phyloP scores from a whole-genome alignment of 257 asterid species.

The Penstemon eatonii region DNA sequence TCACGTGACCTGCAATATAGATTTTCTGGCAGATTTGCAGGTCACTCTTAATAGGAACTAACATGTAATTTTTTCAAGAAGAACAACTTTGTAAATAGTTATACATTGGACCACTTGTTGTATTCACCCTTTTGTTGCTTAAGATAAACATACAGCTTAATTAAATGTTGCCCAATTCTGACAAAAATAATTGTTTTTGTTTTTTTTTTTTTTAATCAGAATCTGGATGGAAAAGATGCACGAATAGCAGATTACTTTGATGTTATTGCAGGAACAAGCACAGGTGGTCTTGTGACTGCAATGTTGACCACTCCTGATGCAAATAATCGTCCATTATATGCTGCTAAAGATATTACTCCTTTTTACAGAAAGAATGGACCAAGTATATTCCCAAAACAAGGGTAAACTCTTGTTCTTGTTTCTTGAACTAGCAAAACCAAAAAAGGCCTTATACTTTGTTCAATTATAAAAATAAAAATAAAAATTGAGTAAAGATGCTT shows the following conservation, averaged over 20 bases:
- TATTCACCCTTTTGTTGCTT: too few relatives aligned
- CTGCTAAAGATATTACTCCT: slow-evolving; percentile 55
- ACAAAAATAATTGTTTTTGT: background rate
- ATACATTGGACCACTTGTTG: too few relatives aligned
- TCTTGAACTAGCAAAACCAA: too few relatives aligned
- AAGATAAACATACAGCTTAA: too few relatives aligned
- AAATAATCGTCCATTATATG: slow-evolving; percentile 46
- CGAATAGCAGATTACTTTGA: slow-evolving; percentile 66
- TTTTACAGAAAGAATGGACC: slow-evolving; percentile 48
- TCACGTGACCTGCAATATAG: too few relatives aligned
- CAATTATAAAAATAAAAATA: too few relatives aligned
- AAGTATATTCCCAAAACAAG: slow-evolving; percentile 38
- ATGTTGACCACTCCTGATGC: slow-evolving; percentile 56
- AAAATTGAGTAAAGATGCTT: too few relatives aligned
- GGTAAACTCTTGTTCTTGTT: background rate
- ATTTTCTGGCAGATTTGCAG: too few relatives aligned
- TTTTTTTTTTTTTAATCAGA: too few relatives aligned
- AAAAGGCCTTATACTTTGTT: too few relatives aligned
- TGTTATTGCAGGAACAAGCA: slow-evolving; percentile 69
- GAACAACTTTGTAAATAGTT: too few relatives aligned
- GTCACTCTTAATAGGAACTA: too few relatives aligned
- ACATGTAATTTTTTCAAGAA: background rate
- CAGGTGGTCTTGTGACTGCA: slow-evolving; percentile 62
- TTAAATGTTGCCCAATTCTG: background rate
- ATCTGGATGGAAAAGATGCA: slow-evolving; percentile 57